Evolutionary conservation across 2,329 filamentous ascomycete genomes (phyloP), one percentile per base, ranked within the genome.

Genomic region (Waltergamsia citrina): DNA sequence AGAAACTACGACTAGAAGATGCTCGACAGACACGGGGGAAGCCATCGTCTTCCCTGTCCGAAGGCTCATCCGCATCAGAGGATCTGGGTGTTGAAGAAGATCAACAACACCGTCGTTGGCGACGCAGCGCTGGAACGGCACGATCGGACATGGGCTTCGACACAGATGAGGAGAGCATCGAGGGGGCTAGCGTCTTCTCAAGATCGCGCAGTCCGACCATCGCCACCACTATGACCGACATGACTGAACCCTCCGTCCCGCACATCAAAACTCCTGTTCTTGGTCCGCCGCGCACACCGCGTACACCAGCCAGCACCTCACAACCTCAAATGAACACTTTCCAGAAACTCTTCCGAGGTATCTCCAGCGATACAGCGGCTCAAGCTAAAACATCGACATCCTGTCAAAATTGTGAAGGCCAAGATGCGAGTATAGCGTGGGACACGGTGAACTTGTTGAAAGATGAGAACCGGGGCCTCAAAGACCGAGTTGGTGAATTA

Each of bases 401-500:
- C 47, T 79, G 75, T 44, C 45, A 52, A 22, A 79, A 78, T 44
- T 80, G 77, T 50, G 53, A 63, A 34, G 74, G 76, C 10, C 66
- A 69, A 44, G 69, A 73, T 34, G 62, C 69, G 10, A 74, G 71
- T 41, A 62, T 74, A 24, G 76, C 76, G 5, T 81, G 76, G 76
- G 68, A 80, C 46, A 78, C 76, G 4, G 75, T 78, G n/a, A 65
- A 67, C 34, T 41, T 78, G 30, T 53, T 81, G 38, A 61, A 72
- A 25, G 70, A 74, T 30, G 78, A 81, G 59, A 81, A 81, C 43
- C 68, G 61, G 45, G 65, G 66, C 7, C 51, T 81, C 32, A 81
- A 81, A 58, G 60, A 65, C 25, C 58, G 74, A 15, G 71, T 81
- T 4, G 63, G 65, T 14, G 62, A 73, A 43, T 52, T 81, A 4